These are phyloP conservation scores for Fraxinus anomala DNA, from an alignment of 257 asterid genomes.

Conservation along the genomic window DNA sequence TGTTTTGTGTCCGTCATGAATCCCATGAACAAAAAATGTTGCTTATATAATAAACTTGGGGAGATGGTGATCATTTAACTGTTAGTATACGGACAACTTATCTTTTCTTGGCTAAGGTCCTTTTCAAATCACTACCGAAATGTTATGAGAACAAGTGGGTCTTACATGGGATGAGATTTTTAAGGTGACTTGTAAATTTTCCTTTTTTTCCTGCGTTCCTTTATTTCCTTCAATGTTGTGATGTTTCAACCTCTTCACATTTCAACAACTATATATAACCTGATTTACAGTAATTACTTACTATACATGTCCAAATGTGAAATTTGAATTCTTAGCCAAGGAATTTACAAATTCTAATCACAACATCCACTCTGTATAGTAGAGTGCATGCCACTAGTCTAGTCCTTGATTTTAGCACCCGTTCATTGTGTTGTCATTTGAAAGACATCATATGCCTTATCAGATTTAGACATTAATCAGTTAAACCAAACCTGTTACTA, in stretches of 20 bases:
- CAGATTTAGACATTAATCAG: neutral
- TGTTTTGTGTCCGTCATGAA: neutral
- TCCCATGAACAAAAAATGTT: neutral
- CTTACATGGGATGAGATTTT: neutral
- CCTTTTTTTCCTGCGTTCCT: neutral
- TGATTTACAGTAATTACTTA: neutral
- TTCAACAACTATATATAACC: neutral
- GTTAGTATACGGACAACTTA: neutral
- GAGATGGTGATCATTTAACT: neutral
- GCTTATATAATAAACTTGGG: neutral
- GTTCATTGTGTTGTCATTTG: neutral
- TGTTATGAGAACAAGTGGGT: neutral
- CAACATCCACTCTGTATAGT: neutral
- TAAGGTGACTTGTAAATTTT: neutral
- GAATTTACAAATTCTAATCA: neutral
- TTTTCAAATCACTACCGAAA: neutral
- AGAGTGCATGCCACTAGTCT: neutral
- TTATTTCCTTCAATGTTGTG: neutral
- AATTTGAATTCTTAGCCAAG: neutral
- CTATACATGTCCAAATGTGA: neutral
- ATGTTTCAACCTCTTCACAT: neutral
- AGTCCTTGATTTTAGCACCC: neutral
- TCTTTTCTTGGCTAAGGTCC: neutral
- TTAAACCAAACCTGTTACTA: neutral
- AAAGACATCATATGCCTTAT: neutral